These are phyloP conservation scores for Paraphoma chrysanthemicola DNA, from an alignment of 2,329 filamentous ascomycete genomes.

Conservation along the genomic window DNA sequence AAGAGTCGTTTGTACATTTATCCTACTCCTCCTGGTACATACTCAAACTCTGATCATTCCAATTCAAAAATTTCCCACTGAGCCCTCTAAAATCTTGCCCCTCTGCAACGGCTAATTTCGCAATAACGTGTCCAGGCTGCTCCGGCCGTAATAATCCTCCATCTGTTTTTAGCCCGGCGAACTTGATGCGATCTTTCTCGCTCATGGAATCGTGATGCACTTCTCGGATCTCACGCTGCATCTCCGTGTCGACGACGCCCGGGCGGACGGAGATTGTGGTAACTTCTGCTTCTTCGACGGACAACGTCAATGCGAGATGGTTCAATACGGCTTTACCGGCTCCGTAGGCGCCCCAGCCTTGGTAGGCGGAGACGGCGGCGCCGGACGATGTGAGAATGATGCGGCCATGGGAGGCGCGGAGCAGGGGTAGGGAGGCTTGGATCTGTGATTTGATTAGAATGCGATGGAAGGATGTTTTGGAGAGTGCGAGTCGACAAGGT, in stretches of 20 bases:
- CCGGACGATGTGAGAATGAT: slow-evolving; percentile 84
- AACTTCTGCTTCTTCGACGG: slow-evolving; percentile 77
- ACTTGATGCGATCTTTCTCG: slow-evolving; percentile 65
- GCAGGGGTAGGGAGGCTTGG: slow-evolving; percentile 71
- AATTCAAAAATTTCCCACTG: slow-evolving; percentile 75
- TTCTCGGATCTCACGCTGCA: slow-evolving; percentile 84
- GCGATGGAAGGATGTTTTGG: background rate
- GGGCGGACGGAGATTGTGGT: slow-evolving; percentile 76
- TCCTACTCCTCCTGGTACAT: slow-evolving; percentile 31
- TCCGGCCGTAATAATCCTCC: slow-evolving; percentile 81
- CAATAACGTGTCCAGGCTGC: slow-evolving; percentile 85
- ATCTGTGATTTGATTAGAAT: slow-evolving; percentile 58
- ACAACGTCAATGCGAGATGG: slow-evolving; percentile 75
- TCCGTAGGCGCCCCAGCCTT: slow-evolving; percentile 81
- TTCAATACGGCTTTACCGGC: slow-evolving; percentile 85
- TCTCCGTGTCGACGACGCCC: slow-evolving; percentile 85
- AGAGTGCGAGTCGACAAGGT: background rate
- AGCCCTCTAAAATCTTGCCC: slow-evolving; percentile 68
- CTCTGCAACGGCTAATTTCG: slow-evolving; percentile 71
- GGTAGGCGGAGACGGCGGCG: slow-evolving; percentile 70
- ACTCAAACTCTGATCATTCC: slow-evolving; percentile 40
- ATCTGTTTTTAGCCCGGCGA: slow-evolving; percentile 71
- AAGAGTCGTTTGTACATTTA: slow-evolving; percentile 3
- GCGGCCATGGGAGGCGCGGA: slow-evolving; percentile 72
- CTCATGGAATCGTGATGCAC: slow-evolving; percentile 70